phyloP scores from a whole-genome alignment of 2,329 filamentous ascomycete species.

The Alternaria gaisen region DNA sequence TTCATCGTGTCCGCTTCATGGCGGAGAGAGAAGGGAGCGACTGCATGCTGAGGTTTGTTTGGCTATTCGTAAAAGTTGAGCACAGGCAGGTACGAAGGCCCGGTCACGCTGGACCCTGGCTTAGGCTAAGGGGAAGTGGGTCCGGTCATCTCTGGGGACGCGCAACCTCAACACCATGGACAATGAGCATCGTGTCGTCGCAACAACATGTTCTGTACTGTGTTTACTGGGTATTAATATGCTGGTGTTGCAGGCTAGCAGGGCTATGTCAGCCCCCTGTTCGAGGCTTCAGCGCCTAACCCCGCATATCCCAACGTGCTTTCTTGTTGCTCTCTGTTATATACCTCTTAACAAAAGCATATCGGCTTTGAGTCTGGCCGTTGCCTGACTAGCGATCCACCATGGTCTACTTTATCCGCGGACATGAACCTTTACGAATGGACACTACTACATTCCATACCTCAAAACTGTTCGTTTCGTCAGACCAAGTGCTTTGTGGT shows the following conservation, averaged over 20 bases:
- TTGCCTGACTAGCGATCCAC: too few species aligned
- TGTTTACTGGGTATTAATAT: too few species aligned
- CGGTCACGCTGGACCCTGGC: slow-evolving; percentile 17
- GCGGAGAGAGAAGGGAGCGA: slow-evolving; percentile 32
- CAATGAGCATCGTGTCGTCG: background rate
- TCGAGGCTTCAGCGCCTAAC: too few species aligned
- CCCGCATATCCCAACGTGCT: too few species aligned
- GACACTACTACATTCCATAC: background rate
- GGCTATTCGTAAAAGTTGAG: slow-evolving; percentile 22
- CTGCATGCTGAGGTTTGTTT: slow-evolving; percentile 21
- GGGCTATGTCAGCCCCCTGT: too few species aligned
- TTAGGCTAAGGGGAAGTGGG: slow-evolving; percentile 16
- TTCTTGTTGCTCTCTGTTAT: too few species aligned
- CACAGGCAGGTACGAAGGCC: slow-evolving; percentile 25
- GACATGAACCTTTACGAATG: too few species aligned
- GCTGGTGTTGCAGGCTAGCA: too few species aligned
- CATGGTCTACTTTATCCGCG: too few species aligned
- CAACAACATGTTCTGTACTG: too few species aligned
- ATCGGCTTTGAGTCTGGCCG: too few species aligned
- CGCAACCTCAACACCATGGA: slow-evolving; percentile 47
- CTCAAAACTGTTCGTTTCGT: background rate
- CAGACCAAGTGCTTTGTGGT: background rate
- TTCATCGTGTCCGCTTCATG: slow-evolving; percentile 44
- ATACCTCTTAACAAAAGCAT: too few species aligned
- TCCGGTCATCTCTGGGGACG: slow-evolving; percentile 3